Conservation (phyloP, 2,329 filamentous ascomycete species). For the Waltergamsia citrina region DNA sequence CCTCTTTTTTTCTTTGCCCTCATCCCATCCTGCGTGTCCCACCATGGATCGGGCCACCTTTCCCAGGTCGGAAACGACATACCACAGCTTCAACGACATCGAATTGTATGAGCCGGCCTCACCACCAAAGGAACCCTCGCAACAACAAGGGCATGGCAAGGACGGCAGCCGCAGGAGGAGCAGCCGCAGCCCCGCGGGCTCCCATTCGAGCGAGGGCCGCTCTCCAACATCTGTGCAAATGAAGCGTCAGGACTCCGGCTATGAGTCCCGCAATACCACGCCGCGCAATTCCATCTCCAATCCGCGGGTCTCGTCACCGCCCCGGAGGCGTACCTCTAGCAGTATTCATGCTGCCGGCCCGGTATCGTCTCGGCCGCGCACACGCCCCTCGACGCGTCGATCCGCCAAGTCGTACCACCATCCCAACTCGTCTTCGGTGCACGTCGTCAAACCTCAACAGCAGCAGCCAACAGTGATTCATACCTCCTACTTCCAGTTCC, state of each 20-base stretch:
- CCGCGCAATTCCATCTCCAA: conserved; percentile 27
- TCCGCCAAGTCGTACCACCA: conserved; percentile 17
- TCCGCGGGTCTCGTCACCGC: conserved; percentile 13
- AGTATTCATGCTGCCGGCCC: conserved; percentile 7
- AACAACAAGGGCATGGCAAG: conserved; percentile 5
- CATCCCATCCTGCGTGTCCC: not conserved
- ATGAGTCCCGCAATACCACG: conserved; percentile 37
- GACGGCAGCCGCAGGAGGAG: too few species aligned
- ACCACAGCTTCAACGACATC: conserved; percentile 44
- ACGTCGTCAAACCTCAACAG: conserved; percentile 1
- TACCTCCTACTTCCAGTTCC: conserved; percentile 39
- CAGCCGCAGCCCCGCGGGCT: too few species aligned
- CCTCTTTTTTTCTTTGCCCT: not conserved
- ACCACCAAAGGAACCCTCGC: too few species aligned
- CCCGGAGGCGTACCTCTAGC: conserved; percentile 21
- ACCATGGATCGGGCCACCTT: conserved; percentile 25
- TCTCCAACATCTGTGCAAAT: conserved; percentile 28
- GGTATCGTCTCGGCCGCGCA: conserved; percentile 19
- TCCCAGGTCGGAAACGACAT: conserved; percentile 38
- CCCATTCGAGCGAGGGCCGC: too few species aligned
- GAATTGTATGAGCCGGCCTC: conserved; percentile 34
- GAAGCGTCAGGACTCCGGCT: conserved; percentile 49
- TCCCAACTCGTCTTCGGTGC: conserved; percentile 4
- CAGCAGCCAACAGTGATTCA: conserved; percentile 13
- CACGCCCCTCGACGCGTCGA: conserved; percentile 31